Evolutionary conservation across 352 stramenopile genomes (phyloP), one percentile per base, ranked within the genome.

Genomic region (Sclerospora graminicola): DNA sequence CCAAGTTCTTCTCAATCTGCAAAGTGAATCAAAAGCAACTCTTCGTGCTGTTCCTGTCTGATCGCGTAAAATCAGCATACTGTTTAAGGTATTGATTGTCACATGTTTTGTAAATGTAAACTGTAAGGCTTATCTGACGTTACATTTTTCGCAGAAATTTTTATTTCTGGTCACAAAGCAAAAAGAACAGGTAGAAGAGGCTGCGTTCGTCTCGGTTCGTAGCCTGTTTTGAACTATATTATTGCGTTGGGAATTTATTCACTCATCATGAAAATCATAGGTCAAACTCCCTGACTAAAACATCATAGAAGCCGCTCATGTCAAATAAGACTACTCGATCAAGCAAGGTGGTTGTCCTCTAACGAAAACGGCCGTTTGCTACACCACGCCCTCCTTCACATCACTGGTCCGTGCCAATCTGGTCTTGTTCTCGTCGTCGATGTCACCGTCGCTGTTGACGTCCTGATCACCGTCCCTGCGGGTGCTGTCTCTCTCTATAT

Each of bases 261-360:
- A 5, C 7, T n/a, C 5, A 24, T 2, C 18, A 27, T 47, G 4
- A n/a, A n/a, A 11, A 41, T 36, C 50, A 8, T 32, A 83, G 70
- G 66, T 83, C 8, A 74, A 89, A 67, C 46, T 87, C 8, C 75
- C 78, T 7, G 76, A 73, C 29, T 70, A 92, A 48, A 80, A 86
- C 45, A 75, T 89, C 26, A 82, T 89, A 18, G 60, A 89, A 58
- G 81, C 79, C 13, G 68, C 72, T 2, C 76, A 89, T 36, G 78
- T 84, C 11, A 77, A 64, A 7, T 60, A 81, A 69, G 81, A 78
- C 0, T 93, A 93, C 41, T 44, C 90, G 15, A 83, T 93, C 62
- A 93, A 93, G 38, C 81, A 93, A 51, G 81, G 81, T 15, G 79
- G 69, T 37, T 78, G 81, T 20, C n/a, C n/a, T n/a, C n/a, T n/a